A percentile compares a stretch with the other conserved stretches of the same genome.
phyloP scores from a whole-genome alignment of 495 filamentous ascomycete species.

The Hypoxylon trugodes region DNA sequence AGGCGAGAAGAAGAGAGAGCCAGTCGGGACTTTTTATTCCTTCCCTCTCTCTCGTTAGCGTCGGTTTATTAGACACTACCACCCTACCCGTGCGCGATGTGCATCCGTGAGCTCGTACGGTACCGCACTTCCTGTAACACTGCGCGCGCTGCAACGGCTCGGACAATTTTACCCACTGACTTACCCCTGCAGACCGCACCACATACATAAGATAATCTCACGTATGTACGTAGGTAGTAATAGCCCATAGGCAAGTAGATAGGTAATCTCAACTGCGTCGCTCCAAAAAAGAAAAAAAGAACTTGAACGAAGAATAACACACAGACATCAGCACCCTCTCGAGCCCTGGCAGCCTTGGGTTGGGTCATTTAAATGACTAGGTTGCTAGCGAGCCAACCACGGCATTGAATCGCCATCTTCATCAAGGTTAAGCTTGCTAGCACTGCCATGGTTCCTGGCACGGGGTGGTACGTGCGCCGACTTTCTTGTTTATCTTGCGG shows the following conservation, averaged over 20 bases:
- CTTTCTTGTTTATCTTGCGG: slow-evolving; percentile 33
- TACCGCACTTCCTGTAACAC: slow-evolving; percentile 35
- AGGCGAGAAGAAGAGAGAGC: neutral
- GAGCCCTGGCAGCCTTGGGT: neutral
- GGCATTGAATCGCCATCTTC: slow-evolving; percentile 20
- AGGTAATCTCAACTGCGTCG: slow-evolving; percentile 37
- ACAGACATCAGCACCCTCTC: slow-evolving; percentile 13
- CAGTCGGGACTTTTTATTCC: slow-evolving; percentile 40
- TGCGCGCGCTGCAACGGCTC: slow-evolving; percentile 41
- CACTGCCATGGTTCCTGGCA: slow-evolving; percentile 17
- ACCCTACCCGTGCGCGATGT: slow-evolving; percentile 29
- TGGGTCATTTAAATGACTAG: slow-evolving; percentile 22
- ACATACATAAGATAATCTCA: slow-evolving; percentile 39
- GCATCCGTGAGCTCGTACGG: slow-evolving; percentile 34
- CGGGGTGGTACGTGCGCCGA: slow-evolving; percentile 26
- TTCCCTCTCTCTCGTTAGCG: slow-evolving; percentile 25
- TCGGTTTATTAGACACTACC: slow-evolving; percentile 26
- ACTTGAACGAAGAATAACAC: neutral
- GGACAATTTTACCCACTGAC: slow-evolving; percentile 43
- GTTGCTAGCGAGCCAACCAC: slow-evolving; percentile 35
- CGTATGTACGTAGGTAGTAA: slow-evolving; percentile 24
- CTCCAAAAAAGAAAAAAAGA: slow-evolving; percentile 5
- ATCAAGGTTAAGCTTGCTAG: slow-evolving; percentile 31
- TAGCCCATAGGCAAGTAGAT: neutral
- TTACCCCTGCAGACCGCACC: slow-evolving; percentile 26